phyloP scores from a whole-genome alignment of 1,284 basidiomycete species.

The Papiliotrema laurentii region DNA sequence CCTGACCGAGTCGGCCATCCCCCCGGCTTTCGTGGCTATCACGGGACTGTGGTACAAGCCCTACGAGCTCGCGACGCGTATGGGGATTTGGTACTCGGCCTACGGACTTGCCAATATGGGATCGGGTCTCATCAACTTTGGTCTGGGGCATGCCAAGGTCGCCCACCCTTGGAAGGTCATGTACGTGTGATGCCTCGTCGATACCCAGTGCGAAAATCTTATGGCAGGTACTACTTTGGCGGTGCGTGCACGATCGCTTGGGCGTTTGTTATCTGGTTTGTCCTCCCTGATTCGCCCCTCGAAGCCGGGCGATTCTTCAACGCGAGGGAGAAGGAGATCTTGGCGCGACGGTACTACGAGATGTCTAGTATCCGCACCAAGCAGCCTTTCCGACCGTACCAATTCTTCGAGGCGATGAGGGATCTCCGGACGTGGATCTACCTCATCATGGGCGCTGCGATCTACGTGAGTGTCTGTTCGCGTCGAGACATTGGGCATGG shows the following conservation, averaged over 20 bases:
- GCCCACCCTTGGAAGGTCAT: conserved; percentile 52
- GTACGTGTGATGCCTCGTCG: conserved; percentile 11
- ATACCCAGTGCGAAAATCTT: not conserved
- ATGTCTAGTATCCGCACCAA: conserved; percentile 36
- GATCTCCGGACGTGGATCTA: conserved; percentile 53
- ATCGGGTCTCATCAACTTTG: conserved; percentile 52
- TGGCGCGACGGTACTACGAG: conserved; percentile 43
- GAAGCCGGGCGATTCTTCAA: conserved; percentile 44
- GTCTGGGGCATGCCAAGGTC: conserved; percentile 46
- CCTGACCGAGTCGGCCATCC: conserved; percentile 49
- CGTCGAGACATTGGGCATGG: not conserved
- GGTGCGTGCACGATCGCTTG: conserved; percentile 51
- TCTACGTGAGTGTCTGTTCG: conserved; percentile 27
- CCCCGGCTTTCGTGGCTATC: conserved; percentile 53
- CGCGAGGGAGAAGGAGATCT: conserved; percentile 40
- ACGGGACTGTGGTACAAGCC: conserved; percentile 53
- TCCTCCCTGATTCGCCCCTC: conserved; percentile 50
- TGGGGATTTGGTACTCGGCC: conserved; percentile 53
- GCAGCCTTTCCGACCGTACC: conserved; percentile 41
- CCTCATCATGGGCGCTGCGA: conserved; percentile 44
- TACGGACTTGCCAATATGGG: conserved; percentile 50
- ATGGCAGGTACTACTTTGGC: conserved; percentile 50
- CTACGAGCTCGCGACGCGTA: conserved; percentile 41
- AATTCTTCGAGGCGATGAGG: conserved; percentile 47
- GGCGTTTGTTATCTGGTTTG: conserved; percentile 46